Percentiles rank a stretch among this genome's conserved stretches.
These are phyloP conservation scores for Trichoderma reesei DNA, from an alignment of 495 filamentous ascomycete species.

Conservation along the genomic window DNA sequence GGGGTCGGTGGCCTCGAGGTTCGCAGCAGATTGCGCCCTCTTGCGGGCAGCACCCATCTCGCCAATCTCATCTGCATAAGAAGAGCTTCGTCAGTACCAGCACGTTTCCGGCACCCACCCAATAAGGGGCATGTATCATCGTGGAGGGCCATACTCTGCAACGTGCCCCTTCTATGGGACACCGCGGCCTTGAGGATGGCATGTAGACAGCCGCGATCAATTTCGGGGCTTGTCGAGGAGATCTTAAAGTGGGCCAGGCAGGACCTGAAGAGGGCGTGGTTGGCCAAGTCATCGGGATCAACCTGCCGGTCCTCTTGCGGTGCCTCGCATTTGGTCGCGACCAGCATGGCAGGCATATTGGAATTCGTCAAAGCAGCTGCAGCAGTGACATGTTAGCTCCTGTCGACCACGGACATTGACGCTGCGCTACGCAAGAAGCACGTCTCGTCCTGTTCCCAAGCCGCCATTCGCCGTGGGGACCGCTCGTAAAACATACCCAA, in stretches of 20 bases:
- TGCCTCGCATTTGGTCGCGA: slow-evolving; percentile 77
- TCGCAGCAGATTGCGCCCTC: slow-evolving; percentile 41
- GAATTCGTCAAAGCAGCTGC: slow-evolving; percentile 61
- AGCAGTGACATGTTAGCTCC: slow-evolving; percentile 1
- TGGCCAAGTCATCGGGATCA: slow-evolving; percentile 49
- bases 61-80: slow-evolving; percentile 8
- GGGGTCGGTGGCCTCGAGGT: slow-evolving; percentile 40
- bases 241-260: slow-evolving; percentile 64
- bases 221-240: slow-evolving; percentile 58
- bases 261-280: slow-evolving; percentile 42
- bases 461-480: neutral
- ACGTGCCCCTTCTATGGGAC: slow-evolving; percentile 54
- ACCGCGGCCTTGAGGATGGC: slow-evolving; percentile 64
- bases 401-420: neutral
- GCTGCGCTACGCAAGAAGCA: neutral
- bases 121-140: neutral
- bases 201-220: slow-evolving; percentile 67
- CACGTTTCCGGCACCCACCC: neutral
- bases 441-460: neutral
- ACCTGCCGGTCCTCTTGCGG: slow-evolving; percentile 49
- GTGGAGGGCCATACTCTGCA: neutral
- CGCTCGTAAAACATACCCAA: slow-evolving; percentile 71
- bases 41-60: slow-evolving; percentile 12
- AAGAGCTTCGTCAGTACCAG: neutral
- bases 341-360: slow-evolving; percentile 61